These are phyloP conservation scores for Zygotorulaspora chibaensis DNA, from an alignment of 805 yeast genomes.

Conservation along the genomic window DNA sequence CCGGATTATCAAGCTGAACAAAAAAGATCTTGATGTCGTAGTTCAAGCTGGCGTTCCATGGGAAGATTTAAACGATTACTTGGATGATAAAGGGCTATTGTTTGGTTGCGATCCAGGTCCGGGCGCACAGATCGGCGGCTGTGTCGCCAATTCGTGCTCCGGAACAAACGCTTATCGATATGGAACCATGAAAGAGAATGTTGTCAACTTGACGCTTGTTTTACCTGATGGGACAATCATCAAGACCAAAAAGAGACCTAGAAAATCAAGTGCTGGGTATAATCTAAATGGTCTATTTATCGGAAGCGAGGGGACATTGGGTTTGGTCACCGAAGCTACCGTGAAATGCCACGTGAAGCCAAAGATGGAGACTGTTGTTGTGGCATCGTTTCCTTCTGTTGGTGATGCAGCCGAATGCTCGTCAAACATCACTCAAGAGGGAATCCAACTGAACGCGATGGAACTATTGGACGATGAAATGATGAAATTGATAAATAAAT, in stretches of 20 bases:
- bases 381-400: conserved; percentile 63
- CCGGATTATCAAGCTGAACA: conserved; percentile 51
- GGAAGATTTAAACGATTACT: conserved; percentile 59
- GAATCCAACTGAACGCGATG: conserved; percentile 67
- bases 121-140: conserved; percentile 76
- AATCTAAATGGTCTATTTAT: conserved; percentile 69
- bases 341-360: conserved; percentile 66
- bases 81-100: conserved; percentile 47
- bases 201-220: conserved; percentile 64
- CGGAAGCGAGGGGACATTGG: conserved; percentile 78
- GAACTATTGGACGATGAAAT: conserved; percentile 69
- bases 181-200: conserved; percentile 78
- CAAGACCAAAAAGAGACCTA: conserved; percentile 69
- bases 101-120: conserved; percentile 82
- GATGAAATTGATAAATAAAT: conserved; percentile 60
- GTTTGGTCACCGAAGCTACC: conserved; percentile 74
- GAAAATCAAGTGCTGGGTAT: conserved; percentile 77
- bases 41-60: conserved; percentile 81
- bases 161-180: conserved; percentile 77
- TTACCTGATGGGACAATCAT: conserved; percentile 75
- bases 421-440: conserved; percentile 53
- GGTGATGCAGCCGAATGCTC: conserved; percentile 70
- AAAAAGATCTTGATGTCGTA: conserved; percentile 62
- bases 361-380: conserved; percentile 58
- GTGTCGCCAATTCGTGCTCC: conserved; percentile 72